Evolutionary conservation across 192 early-diverging fungal genomes (phyloP).

Genomic region (Entrophospora sp.): DNA sequence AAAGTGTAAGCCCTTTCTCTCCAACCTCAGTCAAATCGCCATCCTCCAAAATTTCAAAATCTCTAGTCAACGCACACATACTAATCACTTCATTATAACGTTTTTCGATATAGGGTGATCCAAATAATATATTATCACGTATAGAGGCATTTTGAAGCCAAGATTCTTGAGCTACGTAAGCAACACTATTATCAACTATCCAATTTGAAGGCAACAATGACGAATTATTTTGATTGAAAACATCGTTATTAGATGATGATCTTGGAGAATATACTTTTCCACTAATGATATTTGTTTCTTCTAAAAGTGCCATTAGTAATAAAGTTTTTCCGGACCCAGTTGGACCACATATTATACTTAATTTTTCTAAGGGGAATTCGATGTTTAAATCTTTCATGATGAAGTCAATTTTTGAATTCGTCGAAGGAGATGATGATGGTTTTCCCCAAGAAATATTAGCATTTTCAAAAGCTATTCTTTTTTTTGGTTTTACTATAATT

Average conservation of each 20-base stretch:
- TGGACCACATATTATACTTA: slow-evolving; percentile 71
- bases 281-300: slow-evolving; percentile 55
- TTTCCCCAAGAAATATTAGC: slow-evolving; percentile 50
- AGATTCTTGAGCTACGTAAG: slow-evolving; percentile 66
- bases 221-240: slow-evolving; percentile 26
- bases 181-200: slow-evolving; percentile 50
- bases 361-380: slow-evolving; percentile 56
- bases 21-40: slow-evolving; percentile 93
- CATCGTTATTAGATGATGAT: slow-evolving; percentile 11
- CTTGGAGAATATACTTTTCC: slow-evolving; percentile 37
- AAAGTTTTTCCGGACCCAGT: slow-evolving; percentile 88
- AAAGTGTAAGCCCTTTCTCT: slow-evolving; percentile 76
- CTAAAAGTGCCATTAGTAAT: slow-evolving; percentile 68
- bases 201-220: slow-evolving; percentile 28
- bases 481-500: no score
- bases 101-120: slow-evolving; percentile 55
- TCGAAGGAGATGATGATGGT: no score
- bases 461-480: slow-evolving; percentile 33
- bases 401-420: slow-evolving; percentile 33
- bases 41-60: slow-evolving; percentile 73
- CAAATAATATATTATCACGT: slow-evolving; percentile 83
- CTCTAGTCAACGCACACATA: slow-evolving; percentile 74
- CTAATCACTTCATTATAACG: slow-evolving; percentile 75
- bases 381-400: slow-evolving; percentile 53
- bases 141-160: slow-evolving; percentile 68